Conservation (phyloP, 2,329 filamentous ascomycete species). For the Fusarium irregulare region DNA sequence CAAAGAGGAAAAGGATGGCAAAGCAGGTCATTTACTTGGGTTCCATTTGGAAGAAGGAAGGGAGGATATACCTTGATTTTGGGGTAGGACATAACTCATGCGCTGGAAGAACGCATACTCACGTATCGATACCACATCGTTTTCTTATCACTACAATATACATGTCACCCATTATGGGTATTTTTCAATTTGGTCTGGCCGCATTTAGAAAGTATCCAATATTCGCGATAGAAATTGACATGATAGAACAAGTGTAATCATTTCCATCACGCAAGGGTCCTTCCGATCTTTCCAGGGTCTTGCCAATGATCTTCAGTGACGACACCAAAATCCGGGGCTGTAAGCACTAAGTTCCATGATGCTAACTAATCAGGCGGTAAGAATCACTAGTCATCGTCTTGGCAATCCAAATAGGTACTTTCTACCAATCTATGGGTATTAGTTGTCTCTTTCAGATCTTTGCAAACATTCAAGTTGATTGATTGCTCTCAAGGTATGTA, state of each 20-base stretch:
- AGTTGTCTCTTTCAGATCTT: neutral
- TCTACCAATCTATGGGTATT: neutral
- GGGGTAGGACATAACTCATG: slow-evolving; percentile 31
- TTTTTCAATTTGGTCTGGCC: neutral
- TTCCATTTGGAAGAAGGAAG: slow-evolving; percentile 10
- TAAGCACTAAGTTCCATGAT: slow-evolving; percentile 18
- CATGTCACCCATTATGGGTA: slow-evolving; percentile 15
- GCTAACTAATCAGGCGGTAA: neutral
- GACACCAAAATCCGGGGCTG: neutral
- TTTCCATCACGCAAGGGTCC: neutral
- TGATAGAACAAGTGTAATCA: neutral
- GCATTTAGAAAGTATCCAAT: too few species aligned
- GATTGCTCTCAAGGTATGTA: neutral
- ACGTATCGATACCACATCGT: slow-evolving; percentile 46
- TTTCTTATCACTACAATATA: slow-evolving; percentile 32
- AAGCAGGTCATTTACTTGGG: slow-evolving; percentile 25
- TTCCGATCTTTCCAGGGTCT: neutral
- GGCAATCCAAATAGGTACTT: neutral
- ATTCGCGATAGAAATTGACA: neutral
- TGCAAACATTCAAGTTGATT: neutral
- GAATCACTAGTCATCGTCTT: slow-evolving; percentile 1
- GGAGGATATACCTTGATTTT: slow-evolving; percentile 38
- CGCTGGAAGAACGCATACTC: slow-evolving; percentile 37
- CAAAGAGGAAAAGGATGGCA: slow-evolving; percentile 33
- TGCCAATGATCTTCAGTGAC: neutral